Base-by-base conservation (phyloP, 2,329 filamentous ascomycete genomes). In the Pestalotiopsis sp. region DNA sequence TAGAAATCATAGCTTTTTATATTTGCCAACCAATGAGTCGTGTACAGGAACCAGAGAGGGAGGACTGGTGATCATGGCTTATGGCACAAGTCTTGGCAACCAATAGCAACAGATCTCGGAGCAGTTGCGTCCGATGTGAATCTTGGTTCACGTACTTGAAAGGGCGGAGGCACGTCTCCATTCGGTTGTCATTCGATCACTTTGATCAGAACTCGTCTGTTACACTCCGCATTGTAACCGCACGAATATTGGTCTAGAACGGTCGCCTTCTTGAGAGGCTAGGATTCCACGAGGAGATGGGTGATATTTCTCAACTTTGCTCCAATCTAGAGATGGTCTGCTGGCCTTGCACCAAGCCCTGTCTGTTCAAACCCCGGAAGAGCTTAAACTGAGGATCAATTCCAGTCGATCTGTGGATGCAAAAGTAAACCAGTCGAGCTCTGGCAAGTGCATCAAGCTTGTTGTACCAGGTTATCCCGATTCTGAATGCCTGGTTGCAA, bases 81-180 rank as follows among this genome's bases (percentile, higher is more conserved):
- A 36, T 36, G 31, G 31, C 31, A 17, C 9, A 20, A 13, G 14
- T 27, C 57, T 59, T 59, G 57, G 20, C 27, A 17, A 27, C 59
- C 27, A 62, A 38, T 39, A 20, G 13, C 38, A 62, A 17, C 12
- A 36, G 17, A 49, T 20, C 11, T n/a, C 61, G 61, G 61, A 64
- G 38, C 39, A 13, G 14, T 64, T 25, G 41, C 45, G 38, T 64
- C 61, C 61, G 61, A 25, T 25, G 45, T 17, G 20, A 38, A 49
- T 64, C 61, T 64, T 64, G 61, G 61, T 64, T 52, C 17, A 36
- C 13, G 27, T 12, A 23, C 11, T 39, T 4, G n/a, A 49, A 31
- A 64, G 9, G 38, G 20, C 61, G 61, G 61, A 64, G 17, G 61
- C 61, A 64, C 39, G 20, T 49, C 61, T 64, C 61, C 61, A 25